Evolutionary conservation across 2,329 filamentous ascomycete genomes (phyloP).

Genomic region (Leptographium radiaticola): DNA sequence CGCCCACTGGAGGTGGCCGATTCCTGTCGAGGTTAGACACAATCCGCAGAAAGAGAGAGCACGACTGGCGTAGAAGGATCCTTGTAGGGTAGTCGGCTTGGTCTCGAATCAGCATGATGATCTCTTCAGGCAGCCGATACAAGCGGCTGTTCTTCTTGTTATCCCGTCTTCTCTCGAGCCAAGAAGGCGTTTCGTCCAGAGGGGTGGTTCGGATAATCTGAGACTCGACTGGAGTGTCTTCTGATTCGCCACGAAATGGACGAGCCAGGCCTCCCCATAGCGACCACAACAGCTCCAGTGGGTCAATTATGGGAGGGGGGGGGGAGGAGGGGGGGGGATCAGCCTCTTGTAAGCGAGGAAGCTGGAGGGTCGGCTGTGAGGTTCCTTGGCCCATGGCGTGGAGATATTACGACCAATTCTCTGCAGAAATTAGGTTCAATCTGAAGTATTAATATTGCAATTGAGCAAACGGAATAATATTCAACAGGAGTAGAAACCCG

Average conservation of each 20-base stretch:
- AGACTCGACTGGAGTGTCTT: not conserved
- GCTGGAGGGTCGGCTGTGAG: not conserved
- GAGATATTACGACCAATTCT: not conserved
- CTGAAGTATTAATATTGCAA: too few species aligned
- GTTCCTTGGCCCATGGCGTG: not conserved
- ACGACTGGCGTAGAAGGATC: conserved; percentile 1
- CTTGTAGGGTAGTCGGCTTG: not conserved
- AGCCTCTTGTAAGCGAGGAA: not conserved
- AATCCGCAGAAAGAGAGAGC: conserved; percentile 1
- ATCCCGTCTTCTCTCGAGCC: not conserved
- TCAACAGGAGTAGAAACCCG: too few species aligned
- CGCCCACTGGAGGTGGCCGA: not conserved
- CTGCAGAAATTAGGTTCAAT: not conserved
- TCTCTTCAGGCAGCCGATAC: not conserved
- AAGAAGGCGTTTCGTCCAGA: not conserved
- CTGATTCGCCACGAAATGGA: not conserved
- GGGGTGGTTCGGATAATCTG: not conserved
- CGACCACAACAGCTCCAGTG: not conserved
- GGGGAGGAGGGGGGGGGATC: not conserved
- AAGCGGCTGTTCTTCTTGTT: not conserved
- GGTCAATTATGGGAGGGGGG: not conserved
- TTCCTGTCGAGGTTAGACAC: not conserved
- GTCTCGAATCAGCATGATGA: not conserved
- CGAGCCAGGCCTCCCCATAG: not conserved
- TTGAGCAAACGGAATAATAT: too few species aligned